Evolutionary conservation across 2,329 filamentous ascomycete species (phyloP).

Genomic region (Trichoderma citrinoviride): DNA sequence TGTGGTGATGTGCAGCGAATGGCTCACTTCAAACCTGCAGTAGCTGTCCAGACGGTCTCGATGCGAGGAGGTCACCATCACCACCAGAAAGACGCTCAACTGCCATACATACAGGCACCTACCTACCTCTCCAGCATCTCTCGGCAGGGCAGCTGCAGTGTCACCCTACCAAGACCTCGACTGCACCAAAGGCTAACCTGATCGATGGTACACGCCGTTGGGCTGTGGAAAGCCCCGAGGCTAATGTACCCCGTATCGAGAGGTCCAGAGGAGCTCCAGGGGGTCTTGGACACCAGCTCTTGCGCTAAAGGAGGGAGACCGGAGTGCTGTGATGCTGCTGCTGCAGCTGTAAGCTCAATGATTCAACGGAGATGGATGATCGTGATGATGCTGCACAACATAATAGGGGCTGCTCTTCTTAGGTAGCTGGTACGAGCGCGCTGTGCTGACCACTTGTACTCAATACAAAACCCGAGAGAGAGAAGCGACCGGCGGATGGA

Average conservation of each 20-base stretch:
- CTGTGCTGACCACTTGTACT: too few relatives aligned
- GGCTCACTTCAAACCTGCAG: neutral
- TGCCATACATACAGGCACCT: too few relatives aligned
- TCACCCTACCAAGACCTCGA: slow-evolving; percentile 9
- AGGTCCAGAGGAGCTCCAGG: neutral
- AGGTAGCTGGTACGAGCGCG: too few relatives aligned
- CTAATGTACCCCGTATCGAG: slow-evolving; percentile 12
- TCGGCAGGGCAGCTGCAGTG: neutral
- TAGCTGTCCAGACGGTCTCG: too few relatives aligned
- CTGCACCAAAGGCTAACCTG: too few relatives aligned
- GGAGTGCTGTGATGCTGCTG: too few relatives aligned
- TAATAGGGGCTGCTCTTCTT: too few relatives aligned
- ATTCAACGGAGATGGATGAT: neutral
- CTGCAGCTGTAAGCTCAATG: neutral
- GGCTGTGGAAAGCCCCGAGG: slow-evolving; percentile 3
- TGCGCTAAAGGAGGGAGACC: neutral
- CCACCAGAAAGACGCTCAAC: neutral
- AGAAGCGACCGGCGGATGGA: neutral
- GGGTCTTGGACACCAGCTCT: neutral
- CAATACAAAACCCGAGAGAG: too few relatives aligned
- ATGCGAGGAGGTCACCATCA: neutral
- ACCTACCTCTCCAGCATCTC: neutral
- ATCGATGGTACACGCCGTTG: neutral
- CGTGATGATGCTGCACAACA: neutral
- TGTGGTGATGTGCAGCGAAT: too few relatives aligned